Evolutionary conservation across 495 filamentous ascomycete genomes (phyloP), one percentile per base, ranked within the genome.

Genomic region (Aspergillus ostianus): DNA sequence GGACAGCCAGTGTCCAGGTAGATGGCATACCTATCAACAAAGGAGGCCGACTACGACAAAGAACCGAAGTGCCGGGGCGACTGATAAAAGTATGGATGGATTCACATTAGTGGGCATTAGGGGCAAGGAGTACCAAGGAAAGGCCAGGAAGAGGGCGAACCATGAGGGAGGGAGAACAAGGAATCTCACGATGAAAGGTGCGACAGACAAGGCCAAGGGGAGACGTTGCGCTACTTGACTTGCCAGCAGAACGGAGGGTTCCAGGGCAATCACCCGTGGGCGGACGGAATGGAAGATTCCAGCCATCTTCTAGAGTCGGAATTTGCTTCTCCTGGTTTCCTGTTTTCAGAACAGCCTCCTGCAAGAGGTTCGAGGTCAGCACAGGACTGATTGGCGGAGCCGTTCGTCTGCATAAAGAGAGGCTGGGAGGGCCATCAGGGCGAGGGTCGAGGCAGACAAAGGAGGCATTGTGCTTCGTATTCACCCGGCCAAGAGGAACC

Each of bases 401-500:
- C 36, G 36, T 17, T 4, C 36, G 13, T 41, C 2, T 15, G 13
- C 44, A 29, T 47, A 5, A 17, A 20, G 54, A 30, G 26, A 7
- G 10, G 30, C 30, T 12, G 10, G 30, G 30, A 48, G 47, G 18
- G 26, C 44, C 13, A 15, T 41, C 36, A 41, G 1, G 36, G 36
- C 36, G 3, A 41, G 21, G 13, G 21, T 19, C 18, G 21, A 23
- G 4, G 13, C 36, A 56, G 54, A 56, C 54, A 56, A 56, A 56
- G 54, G 47, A 48, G 54, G 54, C 54, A 10, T 27, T 56, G 54
- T 27, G 47, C 44, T 29, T 56, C 45, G 45, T 47, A 32, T 29
- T 27, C 6, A 36, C 41, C 46, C 48, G 48, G 23, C 10, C 47
- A 49, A 49, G 18, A 49, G 47, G 12, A 2, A 32, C 36, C 36